A percentile compares a stretch with the other conserved stretches of the same genome.
Evolutionary conservation across 73 alveolate species (phyloP).

Genomic region (Paramecium primaurelia): DNA sequence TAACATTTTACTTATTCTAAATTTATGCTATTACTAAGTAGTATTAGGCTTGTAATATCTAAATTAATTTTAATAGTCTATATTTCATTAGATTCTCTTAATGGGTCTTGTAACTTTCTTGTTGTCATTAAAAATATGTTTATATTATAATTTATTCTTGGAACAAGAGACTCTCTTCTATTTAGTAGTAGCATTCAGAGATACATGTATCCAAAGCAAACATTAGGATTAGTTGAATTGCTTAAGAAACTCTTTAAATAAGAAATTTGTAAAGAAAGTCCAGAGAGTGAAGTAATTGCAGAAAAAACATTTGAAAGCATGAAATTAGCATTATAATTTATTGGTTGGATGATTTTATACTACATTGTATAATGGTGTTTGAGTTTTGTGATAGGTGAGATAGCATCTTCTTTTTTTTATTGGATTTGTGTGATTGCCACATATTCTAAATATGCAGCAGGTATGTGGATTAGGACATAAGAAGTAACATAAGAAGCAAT

Average conservation of each 20-base stretch:
- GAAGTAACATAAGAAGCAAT: conserved; percentile 12
- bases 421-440: neutral
- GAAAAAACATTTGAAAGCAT: neutral
- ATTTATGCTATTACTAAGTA: neutral
- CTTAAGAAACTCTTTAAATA: neutral
- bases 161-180: neutral
- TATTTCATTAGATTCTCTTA: neutral
- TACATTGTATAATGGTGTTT: neutral
- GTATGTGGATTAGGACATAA: conserved; percentile 33
- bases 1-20: neutral
- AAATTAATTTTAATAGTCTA: neutral
- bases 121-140: neutral
- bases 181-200: neutral
- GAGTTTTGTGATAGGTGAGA: neutral
- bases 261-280: neutral
- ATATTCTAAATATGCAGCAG: neutral
- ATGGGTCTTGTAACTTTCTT: neutral
- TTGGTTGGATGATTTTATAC: neutral
- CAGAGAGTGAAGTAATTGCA: neutral
- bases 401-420: neutral
- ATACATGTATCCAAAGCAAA: neutral
- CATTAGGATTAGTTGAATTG: neutral
- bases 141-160: conserved; percentile 35
- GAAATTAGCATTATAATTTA: neutral
- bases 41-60: neutral